Evolutionary conservation across 768 basidiomycete genomes (phyloP).

Genomic region (Trametes cinnabarina): DNA sequence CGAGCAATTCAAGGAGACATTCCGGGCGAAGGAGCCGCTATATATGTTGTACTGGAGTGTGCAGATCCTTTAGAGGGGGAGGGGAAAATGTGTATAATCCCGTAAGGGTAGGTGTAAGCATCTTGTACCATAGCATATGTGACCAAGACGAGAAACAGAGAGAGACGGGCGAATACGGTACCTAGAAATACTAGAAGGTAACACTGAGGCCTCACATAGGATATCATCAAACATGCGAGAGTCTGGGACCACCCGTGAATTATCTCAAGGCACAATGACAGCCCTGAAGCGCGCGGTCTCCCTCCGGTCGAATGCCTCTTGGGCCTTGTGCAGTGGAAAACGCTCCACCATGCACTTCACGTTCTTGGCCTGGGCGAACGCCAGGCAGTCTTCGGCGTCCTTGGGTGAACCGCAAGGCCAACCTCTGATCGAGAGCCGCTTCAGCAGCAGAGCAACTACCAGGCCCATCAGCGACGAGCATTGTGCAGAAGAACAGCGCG

Average conservation of each 20-base stretch:
- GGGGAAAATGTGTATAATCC: neutral
- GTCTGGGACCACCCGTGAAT: too few species aligned
- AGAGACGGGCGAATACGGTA: too few species aligned
- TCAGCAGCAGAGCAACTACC: conserved; percentile 22
- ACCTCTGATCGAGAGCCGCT: conserved; percentile 27
- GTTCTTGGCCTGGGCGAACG: conserved; percentile 19
- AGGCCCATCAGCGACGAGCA: neutral
- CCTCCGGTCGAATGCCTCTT: conserved; percentile 24
- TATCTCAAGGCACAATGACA: conserved; percentile 21
- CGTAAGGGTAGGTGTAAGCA: too few species aligned
- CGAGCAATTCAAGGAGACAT: conserved; percentile 11
- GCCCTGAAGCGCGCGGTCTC: conserved; percentile 24
- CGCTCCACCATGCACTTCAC: conserved; percentile 23
- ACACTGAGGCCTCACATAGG: too few species aligned
- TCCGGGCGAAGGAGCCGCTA: neutral
- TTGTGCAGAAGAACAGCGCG: neutral
- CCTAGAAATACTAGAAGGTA: too few species aligned
- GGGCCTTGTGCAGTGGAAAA: conserved; percentile 25
- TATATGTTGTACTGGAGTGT: conserved; percentile 31
- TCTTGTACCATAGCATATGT: too few species aligned
- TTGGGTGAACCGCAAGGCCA: conserved; percentile 24
- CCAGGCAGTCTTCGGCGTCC: conserved; percentile 22
- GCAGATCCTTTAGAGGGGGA: conserved; percentile 18
- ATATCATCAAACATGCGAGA: too few species aligned
- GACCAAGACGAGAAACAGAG: neutral